A percentile compares a stretch with the other conserved stretches of the same genome.
Evolutionary conservation across 2,329 filamentous ascomycete genomes (phyloP).

Genomic region (Fusarium sp.): DNA sequence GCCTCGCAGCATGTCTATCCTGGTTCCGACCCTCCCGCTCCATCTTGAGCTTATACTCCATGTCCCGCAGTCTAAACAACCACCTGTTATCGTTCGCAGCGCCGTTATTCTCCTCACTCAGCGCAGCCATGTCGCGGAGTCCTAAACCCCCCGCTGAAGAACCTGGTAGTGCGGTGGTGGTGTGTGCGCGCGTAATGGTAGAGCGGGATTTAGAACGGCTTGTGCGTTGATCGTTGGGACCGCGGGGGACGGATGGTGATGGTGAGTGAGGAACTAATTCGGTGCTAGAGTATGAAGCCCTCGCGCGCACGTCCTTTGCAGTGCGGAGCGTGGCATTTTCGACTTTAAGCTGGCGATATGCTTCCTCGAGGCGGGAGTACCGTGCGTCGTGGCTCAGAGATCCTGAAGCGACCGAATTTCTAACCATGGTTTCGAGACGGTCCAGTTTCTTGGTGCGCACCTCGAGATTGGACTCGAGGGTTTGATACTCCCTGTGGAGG

Average conservation of each 20-base stretch:
- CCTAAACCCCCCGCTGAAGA: constrained; percentile 37
- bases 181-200: constrained; percentile 44
- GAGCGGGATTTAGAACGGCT: constrained; percentile 45
- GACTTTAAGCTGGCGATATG: constrained; percentile 69
- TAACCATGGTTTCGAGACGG: constrained; percentile 80
- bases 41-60: constrained; percentile 87
- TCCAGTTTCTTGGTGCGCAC: constrained; percentile 85
- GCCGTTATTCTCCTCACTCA: constrained; percentile 32
- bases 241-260: constrained; percentile 62
- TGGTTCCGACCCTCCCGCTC: constrained; percentile 87
- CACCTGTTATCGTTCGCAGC: constrained; percentile 71
- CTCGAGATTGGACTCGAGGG: constrained; percentile 82
- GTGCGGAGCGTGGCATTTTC: constrained; percentile 75
- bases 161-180: constrained; percentile 40
- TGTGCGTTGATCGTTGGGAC: constrained; percentile 54
- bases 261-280: constrained; percentile 54
- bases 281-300: constrained; percentile 54
- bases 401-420: constrained; percentile 66
- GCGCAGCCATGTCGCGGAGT: constrained; percentile 41
- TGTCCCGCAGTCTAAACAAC: constrained; percentile 84
- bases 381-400: constrained; percentile 54
- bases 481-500: constrained; percentile 89
- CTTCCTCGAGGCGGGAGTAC: constrained; percentile 64
- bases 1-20: constrained; percentile 83
- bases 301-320: constrained; percentile 65